Conservation (phyloP, 139 green algal genomes). For the Tetraselmis chui region DNA sequence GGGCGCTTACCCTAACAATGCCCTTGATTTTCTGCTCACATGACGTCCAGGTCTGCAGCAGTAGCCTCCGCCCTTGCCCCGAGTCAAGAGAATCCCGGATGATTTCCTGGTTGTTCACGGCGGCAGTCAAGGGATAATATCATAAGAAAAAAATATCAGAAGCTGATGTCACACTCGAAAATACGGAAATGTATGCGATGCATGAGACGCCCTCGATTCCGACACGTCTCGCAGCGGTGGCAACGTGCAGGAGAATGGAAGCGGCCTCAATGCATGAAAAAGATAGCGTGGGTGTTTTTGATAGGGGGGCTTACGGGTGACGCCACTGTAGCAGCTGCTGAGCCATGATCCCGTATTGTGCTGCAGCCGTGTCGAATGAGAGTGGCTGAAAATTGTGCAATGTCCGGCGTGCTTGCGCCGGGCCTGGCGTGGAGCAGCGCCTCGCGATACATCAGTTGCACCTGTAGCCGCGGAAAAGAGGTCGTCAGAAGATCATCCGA, state of each 20-base stretch:
- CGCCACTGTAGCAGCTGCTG: not conserved
- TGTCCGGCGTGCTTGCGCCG: not conserved
- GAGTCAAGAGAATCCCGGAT: not conserved
- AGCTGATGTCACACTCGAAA: not conserved
- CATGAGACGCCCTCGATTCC: no score
- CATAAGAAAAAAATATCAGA: not conserved
- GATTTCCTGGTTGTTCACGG: no score
- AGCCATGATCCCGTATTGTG: not conserved
- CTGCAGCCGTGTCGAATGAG: not conserved
- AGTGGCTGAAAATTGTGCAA: not conserved
- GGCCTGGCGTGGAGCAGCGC: not conserved
- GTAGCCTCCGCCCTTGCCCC: not conserved
- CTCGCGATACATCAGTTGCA: not conserved
- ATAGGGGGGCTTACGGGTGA: not conserved
- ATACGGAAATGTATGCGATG: not conserved
- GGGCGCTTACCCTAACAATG: not conserved
- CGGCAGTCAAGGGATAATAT: no score
- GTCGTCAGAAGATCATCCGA: no score
- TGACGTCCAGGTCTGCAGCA: not conserved
- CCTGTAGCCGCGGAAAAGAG: no score
- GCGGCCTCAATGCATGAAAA: not conserved
- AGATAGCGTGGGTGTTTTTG: not conserved
- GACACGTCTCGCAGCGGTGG: no score
- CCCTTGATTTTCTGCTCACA: not conserved
- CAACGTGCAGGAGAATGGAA: no score